A percentile compares a stretch with the other conserved stretches of the same genome.
phyloP scores from a whole-genome alignment of 2,329 filamentous ascomycete genomes.

The Grosmannia serpens region DNA sequence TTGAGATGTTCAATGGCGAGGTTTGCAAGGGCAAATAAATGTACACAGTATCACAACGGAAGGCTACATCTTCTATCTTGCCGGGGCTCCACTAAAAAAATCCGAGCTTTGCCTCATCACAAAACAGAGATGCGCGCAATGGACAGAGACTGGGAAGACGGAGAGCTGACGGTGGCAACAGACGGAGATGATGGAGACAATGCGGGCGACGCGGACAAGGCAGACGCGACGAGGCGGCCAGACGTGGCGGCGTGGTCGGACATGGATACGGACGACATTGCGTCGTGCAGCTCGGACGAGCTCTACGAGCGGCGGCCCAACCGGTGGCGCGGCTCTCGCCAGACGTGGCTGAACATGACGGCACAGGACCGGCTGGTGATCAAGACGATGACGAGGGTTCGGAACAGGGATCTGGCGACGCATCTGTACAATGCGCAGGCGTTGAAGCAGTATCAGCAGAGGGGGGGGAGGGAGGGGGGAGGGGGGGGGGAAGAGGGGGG shows the following conservation, averaged over 20 bases:
- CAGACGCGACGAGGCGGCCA: not conserved
- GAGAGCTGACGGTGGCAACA: not conserved
- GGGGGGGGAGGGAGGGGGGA: conserved; percentile 1
- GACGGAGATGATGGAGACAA: not conserved
- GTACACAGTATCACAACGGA: too few relatives aligned
- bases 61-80: too few relatives aligned
- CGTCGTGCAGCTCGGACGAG: conserved; percentile 35
- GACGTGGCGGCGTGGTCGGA: conserved; percentile 22
- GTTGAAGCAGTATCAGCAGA: conserved; percentile 39
- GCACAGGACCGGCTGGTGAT: conserved; percentile 50
- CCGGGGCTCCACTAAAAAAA: too few relatives aligned
- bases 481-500: conserved; percentile 14
- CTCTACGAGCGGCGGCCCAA: conserved; percentile 49
- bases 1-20: too few relatives aligned
- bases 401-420: conserved; percentile 55
- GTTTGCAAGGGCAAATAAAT: too few relatives aligned
- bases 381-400: conserved; percentile 49
- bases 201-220: not conserved
- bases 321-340: conserved; percentile 54
- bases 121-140: too few relatives aligned
- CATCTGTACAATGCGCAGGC: conserved; percentile 73
- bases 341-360: conserved; percentile 56
- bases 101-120: too few relatives aligned
- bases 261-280: conserved; percentile 33
- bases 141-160: not conserved